Evolutionary conservation across 495 filamentous ascomycete species (phyloP).

Genomic region (Hyaloscypha variabilis): DNA sequence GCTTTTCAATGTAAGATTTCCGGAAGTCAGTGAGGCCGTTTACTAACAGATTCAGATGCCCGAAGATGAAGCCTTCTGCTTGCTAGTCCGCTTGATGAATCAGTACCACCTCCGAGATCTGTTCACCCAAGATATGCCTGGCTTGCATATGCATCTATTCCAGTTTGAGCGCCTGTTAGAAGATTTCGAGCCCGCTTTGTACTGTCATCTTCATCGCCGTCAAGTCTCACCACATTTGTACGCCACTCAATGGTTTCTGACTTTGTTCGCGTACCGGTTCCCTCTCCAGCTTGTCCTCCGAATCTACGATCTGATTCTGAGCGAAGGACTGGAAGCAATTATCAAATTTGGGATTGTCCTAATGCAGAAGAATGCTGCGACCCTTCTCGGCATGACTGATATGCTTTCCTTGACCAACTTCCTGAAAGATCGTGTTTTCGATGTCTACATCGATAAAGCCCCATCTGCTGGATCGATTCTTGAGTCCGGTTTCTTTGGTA

Average conservation of each 20-base stretch:
- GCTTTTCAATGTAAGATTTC: slow-evolving; percentile 79
- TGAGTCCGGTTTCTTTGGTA: slow-evolving; percentile 97
- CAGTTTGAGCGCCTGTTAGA: slow-evolving; percentile 95
- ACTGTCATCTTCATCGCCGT: slow-evolving; percentile 89
- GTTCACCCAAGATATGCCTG: slow-evolving; percentile 96
- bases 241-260: slow-evolving; percentile 98
- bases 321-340: slow-evolving; percentile 90
- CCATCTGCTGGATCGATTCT: slow-evolving; percentile 86
- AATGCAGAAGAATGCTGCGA: slow-evolving; percentile 87
- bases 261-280: slow-evolving; percentile 98
- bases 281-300: slow-evolving; percentile 93
- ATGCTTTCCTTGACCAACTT: slow-evolving; percentile 86
- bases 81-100: slow-evolving; percentile 94
- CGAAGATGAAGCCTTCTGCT: slow-evolving; percentile 93
- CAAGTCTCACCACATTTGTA: slow-evolving; percentile 91
- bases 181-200: slow-evolving; percentile 90
- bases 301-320: slow-evolving; percentile 95
- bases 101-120: slow-evolving; percentile 91
- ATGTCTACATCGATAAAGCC: slow-evolving; percentile 93
- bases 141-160: slow-evolving; percentile 88
- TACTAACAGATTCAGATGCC: slow-evolving; percentile 69
- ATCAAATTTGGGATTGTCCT: slow-evolving; percentile 91
- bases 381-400: slow-evolving; percentile 84
- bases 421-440: slow-evolving; percentile 91
- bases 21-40: neutral